Evolutionary conservation across 177 flowering plant species (phyloP).

Genomic region (Vitis hybrid): DNA sequence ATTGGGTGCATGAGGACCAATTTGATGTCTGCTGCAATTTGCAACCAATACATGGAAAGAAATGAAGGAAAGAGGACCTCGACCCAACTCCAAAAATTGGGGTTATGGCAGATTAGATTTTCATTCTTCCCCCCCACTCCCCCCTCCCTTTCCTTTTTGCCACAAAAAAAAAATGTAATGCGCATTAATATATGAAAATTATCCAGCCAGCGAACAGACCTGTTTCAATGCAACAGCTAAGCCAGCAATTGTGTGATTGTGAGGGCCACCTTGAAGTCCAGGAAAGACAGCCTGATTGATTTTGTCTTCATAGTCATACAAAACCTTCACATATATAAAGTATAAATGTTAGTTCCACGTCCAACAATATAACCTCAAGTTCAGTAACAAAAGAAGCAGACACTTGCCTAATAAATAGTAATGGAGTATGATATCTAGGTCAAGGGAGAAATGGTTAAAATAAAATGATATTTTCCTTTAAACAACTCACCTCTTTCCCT

Average conservation of each 20-base stretch:
- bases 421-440: too few species aligned
- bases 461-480: neutral
- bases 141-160: neutral
- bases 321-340: slow-evolving; percentile 48
- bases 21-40: neutral
- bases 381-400: neutral
- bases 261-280: slow-evolving; percentile 99
- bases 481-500: slow-evolving; percentile 74
- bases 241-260: slow-evolving; percentile 97
- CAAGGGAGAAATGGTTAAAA: neutral
- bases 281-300: slow-evolving; percentile 97
- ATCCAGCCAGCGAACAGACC: slow-evolving; percentile 27
- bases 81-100: too few species aligned
- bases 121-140: too few species aligned
- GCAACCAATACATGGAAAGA: neutral
- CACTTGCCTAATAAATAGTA: neutral
- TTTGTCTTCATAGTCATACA: slow-evolving; percentile 95
- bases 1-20: neutral
- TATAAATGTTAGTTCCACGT: neutral
- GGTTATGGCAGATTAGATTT: too few species aligned
- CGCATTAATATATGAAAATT: neutral
- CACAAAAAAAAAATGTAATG: neutral
- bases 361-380: neutral
- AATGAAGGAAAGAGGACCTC: neutral
- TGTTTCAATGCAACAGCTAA: slow-evolving; percentile 98